phyloP scores from a whole-genome alignment of 2,329 filamentous ascomycete genomes.

The Fusarium sp. region DNA sequence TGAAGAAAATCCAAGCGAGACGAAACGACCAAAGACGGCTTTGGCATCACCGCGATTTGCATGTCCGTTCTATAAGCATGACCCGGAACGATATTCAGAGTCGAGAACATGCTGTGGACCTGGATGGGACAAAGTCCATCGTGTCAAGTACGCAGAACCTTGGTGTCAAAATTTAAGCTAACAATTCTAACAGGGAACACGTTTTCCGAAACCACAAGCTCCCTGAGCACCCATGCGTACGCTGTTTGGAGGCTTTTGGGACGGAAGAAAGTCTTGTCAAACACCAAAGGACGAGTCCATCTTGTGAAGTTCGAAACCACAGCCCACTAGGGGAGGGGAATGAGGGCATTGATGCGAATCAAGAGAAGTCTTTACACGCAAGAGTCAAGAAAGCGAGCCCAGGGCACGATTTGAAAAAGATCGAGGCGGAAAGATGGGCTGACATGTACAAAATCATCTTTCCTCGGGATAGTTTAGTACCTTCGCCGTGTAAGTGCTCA shows the following conservation, averaged over 20 bases:
- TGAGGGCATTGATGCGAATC: slow-evolving; percentile 20
- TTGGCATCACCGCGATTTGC: slow-evolving; percentile 14
- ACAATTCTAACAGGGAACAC: slow-evolving; percentile 19
- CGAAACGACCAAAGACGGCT: slow-evolving; percentile 4
- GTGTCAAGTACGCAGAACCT: slow-evolving; percentile 27
- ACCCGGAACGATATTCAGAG: slow-evolving; percentile 12
- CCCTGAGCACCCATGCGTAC: slow-evolving; percentile 22
- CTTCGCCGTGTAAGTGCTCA: slow-evolving; percentile 30
- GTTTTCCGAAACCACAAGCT: slow-evolving; percentile 27
- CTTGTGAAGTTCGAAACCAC: slow-evolving; percentile 12
- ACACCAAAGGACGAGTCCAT: slow-evolving; percentile 11
- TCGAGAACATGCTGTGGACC: slow-evolving; percentile 30
- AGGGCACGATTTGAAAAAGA: neutral
- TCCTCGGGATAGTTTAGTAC: slow-evolving; percentile 9
- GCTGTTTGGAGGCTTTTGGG: slow-evolving; percentile 20
- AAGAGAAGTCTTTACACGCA: slow-evolving; percentile 11
- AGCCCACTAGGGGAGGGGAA: neutral
- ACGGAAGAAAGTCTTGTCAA: neutral
- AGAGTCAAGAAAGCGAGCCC: slow-evolving; percentile 4
- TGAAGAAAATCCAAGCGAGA: neutral
- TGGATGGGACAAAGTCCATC: slow-evolving; percentile 25
- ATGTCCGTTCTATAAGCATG: slow-evolving; percentile 36
- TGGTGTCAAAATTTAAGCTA: neutral
- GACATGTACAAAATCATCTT: slow-evolving; percentile 31
- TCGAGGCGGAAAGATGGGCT: slow-evolving; percentile 30